Evolutionary conservation across 2,329 filamentous ascomycete species (phyloP).

Genomic region (Calonectria leucothoes): DNA sequence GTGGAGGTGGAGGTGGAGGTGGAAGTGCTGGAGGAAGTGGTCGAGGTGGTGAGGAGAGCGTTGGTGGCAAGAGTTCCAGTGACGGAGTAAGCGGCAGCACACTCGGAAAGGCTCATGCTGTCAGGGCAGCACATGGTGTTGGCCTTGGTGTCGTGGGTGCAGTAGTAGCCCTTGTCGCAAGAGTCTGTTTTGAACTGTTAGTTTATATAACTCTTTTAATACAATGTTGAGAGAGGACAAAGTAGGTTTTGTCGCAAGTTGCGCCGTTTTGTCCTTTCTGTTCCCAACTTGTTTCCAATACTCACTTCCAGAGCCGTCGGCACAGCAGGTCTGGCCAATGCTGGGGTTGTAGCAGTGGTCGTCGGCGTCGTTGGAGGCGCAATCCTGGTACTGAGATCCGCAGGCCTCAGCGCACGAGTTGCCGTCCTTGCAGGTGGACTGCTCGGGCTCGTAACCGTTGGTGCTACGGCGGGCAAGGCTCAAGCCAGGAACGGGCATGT

Average conservation of each 20-base stretch:
- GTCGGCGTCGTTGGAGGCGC: constrained; percentile 59
- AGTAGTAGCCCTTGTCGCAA: constrained; percentile 72
- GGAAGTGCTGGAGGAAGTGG: constrained; percentile 41
- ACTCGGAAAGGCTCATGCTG: constrained; percentile 63
- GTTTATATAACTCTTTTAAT: constrained; percentile 5
- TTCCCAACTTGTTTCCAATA: constrained; percentile 34
- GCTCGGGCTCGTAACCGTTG: constrained; percentile 61
- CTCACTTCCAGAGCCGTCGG: constrained; percentile 67
- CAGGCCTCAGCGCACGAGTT: constrained; percentile 67
- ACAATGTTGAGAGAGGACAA: neutral
- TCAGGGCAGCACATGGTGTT: constrained; percentile 73
- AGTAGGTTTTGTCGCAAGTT: neutral
- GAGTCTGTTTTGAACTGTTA: constrained; percentile 57
- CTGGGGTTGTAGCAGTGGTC: constrained; percentile 70
- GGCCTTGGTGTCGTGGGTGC: constrained; percentile 62
- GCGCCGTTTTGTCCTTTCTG: too few relatives aligned
- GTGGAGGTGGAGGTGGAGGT: constrained; percentile 41
- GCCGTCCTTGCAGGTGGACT: constrained; percentile 61
- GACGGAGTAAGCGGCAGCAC: constrained; percentile 65
- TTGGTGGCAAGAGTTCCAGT: constrained; percentile 57
- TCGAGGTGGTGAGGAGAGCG: constrained; percentile 45
- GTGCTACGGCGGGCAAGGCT: constrained; percentile 58
- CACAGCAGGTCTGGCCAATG: constrained; percentile 67
- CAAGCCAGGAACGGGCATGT: constrained; percentile 53
- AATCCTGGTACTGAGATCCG: constrained; percentile 61